Evolutionary conservation across 352 stramenopile genomes (phyloP), one percentile per base, ranked within the genome.

Genomic region (Blastocystis sp.): DNA sequence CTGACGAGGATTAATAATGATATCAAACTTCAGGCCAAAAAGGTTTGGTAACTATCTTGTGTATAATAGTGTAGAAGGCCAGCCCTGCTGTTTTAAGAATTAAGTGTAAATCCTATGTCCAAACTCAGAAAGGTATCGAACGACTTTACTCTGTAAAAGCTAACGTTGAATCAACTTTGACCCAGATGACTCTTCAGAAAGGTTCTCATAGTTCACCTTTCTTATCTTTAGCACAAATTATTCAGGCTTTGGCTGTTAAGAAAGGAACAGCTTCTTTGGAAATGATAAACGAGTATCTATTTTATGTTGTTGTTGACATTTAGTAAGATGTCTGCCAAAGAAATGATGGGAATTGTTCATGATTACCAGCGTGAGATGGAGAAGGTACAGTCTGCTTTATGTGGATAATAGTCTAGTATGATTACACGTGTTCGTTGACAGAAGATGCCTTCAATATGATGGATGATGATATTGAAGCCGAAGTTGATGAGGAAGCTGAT

Each of bases 401-500:
- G 50, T 59, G 13, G 13, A n/a, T n/a, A 59, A n/a, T 59, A n/a
- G 50, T n/a, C 13, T 59, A 59, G 50, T 59, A n/a, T 2, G 20
- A 59, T 59, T 59, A n/a, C 50, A 59, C 50, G 50, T 59, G 1
- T 59, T 59, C 50, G 50, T n/a, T 59, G 11, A 68, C 26, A 26
- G 59, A 37, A 37, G 59, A 39, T 6, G 63, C 63, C 4, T 43
- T 73, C 30, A 18, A 41, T 20, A 66, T 55, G 26, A 43, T 68
- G 18, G n/a, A 34, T 45, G 66, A 78, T 1, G 55, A 87, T 8
- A 39, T 76, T 3, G 85, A 90, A 34, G 68, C 87, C 13, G 85
- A 82, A 43, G 85, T 45, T 18, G 85, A 90, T 53, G 85, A 90
- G 13, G 45, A 89, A 54, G 24, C 45, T 5, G 41, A 90, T 26